Evolutionary conservation across 495 filamentous ascomycete species (phyloP).

Genomic region (Diplogelasinospora grovesii): DNA sequence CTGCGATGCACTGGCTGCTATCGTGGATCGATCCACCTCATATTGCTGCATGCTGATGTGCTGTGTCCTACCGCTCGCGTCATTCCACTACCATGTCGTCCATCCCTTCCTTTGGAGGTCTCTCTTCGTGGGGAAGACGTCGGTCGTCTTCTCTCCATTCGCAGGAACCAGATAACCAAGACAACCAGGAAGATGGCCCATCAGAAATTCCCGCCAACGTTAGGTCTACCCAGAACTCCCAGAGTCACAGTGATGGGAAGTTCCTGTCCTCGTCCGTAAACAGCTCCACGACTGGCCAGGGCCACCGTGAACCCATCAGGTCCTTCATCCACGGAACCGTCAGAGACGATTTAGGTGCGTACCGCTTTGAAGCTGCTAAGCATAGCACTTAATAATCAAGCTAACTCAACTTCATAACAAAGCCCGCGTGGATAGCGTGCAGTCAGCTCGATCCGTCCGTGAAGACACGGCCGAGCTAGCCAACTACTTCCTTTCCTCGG

Average conservation of each 20-base stretch:
- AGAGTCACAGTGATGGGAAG: conserved; percentile 24
- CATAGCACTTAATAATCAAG: too few species aligned
- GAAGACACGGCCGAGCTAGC: conserved; percentile 90
- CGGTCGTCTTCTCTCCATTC: conserved; percentile 28
- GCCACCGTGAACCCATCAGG: conserved; percentile 60
- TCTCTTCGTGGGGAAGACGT: conserved; percentile 34
- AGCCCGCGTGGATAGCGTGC: conserved; percentile 55
- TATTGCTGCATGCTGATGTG: conserved; percentile 9
- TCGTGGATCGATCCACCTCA: conserved; percentile 1
- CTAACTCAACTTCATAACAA: too few species aligned
- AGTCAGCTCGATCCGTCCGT: conserved; percentile 71
- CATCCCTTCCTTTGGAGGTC: conserved; percentile 28
- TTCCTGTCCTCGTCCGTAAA: conserved; percentile 34
- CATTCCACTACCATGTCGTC: conserved; percentile 23
- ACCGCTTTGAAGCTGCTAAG: too few species aligned
- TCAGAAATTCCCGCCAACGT: conserved; percentile 6
- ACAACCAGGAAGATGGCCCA: conserved; percentile 22
- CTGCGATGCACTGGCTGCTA: conserved; percentile 16
- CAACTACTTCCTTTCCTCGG: conserved; percentile 71
- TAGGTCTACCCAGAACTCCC: conserved; percentile 6
- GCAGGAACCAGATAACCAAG: conserved; percentile 22
- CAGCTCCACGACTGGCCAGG: conserved; percentile 30
- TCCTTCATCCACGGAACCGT: conserved; percentile 75
- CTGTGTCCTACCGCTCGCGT: background rate
- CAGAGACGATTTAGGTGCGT: conserved; percentile 55